Percentiles rank a stretch among this genome's conserved stretches.
phyloP scores from a whole-genome alignment of 2,329 filamentous ascomycete genomes.

The Coniella lustricola region DNA sequence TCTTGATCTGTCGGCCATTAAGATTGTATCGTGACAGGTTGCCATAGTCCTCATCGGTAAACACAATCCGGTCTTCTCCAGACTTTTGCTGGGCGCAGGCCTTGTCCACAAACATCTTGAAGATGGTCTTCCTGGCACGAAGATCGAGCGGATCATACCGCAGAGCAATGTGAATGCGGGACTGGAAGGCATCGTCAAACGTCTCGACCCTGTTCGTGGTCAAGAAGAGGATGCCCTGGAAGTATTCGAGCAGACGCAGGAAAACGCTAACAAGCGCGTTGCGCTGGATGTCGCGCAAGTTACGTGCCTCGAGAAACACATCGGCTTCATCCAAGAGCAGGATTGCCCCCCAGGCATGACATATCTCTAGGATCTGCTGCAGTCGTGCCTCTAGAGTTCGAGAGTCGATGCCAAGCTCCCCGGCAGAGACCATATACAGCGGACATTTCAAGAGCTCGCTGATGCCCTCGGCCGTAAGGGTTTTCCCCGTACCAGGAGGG shows the following conservation, averaged over 20 bases:
- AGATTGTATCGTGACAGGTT: constrained; percentile 58
- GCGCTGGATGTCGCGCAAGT: constrained; percentile 75
- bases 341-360: constrained; percentile 79
- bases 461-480: constrained; percentile 79
- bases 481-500: constrained; percentile 82
- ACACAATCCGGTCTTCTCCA: constrained; percentile 42
- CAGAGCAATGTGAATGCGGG: constrained; percentile 77
- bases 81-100: constrained; percentile 60
- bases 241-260: constrained; percentile 80
- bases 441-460: constrained; percentile 76
- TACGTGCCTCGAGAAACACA: constrained; percentile 75
- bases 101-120: constrained; percentile 74
- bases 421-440: constrained; percentile 75
- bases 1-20: constrained; percentile 71
- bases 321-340: constrained; percentile 81
- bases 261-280: constrained; percentile 86
- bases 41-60: constrained; percentile 62
- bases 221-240: constrained; percentile 83
- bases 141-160: constrained; percentile 68
- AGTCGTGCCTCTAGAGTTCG: constrained; percentile 67
- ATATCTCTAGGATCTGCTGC: constrained; percentile 78
- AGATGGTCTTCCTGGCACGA: constrained; percentile 71
- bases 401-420: constrained; percentile 74
- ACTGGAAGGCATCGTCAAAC: constrained; percentile 87
- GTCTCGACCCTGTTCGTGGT: constrained; percentile 85